Conservation (phyloP, 2,329 filamentous ascomycete genomes). For the Colletotrichum somersetense region DNA sequence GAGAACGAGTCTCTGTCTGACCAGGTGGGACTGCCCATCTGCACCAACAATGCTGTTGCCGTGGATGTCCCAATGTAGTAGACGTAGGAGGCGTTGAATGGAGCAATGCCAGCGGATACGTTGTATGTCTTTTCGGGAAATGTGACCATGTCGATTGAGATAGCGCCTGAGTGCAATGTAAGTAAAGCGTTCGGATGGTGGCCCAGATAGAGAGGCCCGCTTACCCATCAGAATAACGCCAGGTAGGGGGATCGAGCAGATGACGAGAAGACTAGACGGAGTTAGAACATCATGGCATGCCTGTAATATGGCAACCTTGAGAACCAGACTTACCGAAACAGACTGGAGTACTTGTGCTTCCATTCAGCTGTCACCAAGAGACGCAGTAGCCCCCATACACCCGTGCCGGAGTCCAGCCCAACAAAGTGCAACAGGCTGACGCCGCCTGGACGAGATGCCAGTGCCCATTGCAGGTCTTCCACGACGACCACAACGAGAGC, state of each 20-base stretch:
- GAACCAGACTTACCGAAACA: conserved; percentile 27
- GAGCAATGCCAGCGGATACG: conserved; percentile 29
- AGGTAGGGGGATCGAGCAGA: conserved; percentile 32
- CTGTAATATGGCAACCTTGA: background rate
- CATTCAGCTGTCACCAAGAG: conserved; percentile 34
- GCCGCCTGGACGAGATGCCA: conserved; percentile 32
- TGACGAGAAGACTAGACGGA: conserved; percentile 19
- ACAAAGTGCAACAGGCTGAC: conserved; percentile 35
- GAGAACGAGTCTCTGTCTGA: conserved; percentile 36
- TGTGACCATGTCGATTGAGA: conserved; percentile 32
- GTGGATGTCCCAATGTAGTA: conserved; percentile 15
- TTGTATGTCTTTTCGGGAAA: conserved; percentile 36
- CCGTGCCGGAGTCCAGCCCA: conserved; percentile 32
- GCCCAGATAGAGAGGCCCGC: background rate
- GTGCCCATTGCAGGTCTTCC: conserved; percentile 37
- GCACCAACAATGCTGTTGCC: conserved; percentile 25
- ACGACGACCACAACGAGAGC: conserved; percentile 33
- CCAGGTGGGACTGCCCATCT: conserved; percentile 38
- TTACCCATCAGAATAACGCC: conserved; percentile 37
- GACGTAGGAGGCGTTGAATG: conserved; percentile 34
- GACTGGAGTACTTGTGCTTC: conserved; percentile 36
- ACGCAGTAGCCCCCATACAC: conserved; percentile 33
- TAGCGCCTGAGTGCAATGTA: background rate
- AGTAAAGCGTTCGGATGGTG: background rate
- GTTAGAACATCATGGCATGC: background rate